Base-by-base conservation (phyloP, 495 filamentous ascomycete genomes). In the Daldinia caldariorum region DNA sequence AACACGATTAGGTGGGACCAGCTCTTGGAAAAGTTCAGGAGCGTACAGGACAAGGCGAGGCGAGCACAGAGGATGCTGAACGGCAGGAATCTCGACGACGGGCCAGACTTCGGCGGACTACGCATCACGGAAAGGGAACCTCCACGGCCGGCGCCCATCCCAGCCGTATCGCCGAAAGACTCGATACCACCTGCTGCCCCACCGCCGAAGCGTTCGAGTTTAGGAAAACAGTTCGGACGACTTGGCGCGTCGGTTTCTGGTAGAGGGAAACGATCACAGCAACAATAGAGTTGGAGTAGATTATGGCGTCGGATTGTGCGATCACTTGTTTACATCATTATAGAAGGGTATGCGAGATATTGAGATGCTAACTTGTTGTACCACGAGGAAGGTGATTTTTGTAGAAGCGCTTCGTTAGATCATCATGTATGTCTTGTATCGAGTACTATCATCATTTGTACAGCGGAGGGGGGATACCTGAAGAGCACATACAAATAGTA, bases 11-110 rank as follows among this genome's bases (percentile, higher is more conserved):
- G 90, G 56, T 99, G 95, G 95, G 86, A 85, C 13, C 96, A 99
- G 63, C 86, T 99, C 16, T 87, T 99, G n/a, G 95, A 98, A 63
- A 97, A 97, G 75, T 99, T 98, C 79, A 91, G 91, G 67, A 83
- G 82, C 22, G 93, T 94, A 18, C 95, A 99, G 74, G 96, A 99
- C 64, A 87, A 86, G 34, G 90, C 92, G 7, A 77, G 85, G 29
- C 76, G 85, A 39, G 74, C 83, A 29, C 81, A 85, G 61, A 78
- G 83, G 47, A 61, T 74, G 47, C 56, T 70, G 49, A 71, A 73
- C 16, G 77, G 77, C 0, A 72, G 80, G 0, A 77, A 79, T 12
- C 53, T 82, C 56, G 81, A 81, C 49, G 84, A 84, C 64, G 69
- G 76, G 10, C 51, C 75, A 20, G 73, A 75, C 41, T 72, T 81